Base-by-base conservation (phyloP, 2,329 filamentous ascomycete species). In the Colletotrichum sp. region DNA sequence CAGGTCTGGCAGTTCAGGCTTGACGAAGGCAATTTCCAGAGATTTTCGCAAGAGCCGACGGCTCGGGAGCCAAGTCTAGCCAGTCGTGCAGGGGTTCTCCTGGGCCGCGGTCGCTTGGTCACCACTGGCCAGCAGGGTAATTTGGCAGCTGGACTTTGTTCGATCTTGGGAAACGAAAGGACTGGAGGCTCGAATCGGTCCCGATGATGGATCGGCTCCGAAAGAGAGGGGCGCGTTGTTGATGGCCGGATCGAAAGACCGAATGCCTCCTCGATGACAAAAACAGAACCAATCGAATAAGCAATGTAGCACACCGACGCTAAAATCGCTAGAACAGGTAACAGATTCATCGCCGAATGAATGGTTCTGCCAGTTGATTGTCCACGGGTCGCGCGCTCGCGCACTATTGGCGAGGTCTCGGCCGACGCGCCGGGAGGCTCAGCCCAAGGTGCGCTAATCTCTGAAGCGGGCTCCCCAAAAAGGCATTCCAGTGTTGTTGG, bases 41-140 rank as follows among this genome's bases (percentile, higher is more conserved):
- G 69, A 71, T 71, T 69, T 76, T 73, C 64, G 55, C 70, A 52
- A 69, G 34, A 65, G 70, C 70, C 72, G 69, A 63, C 26, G 52
- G 69, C 69, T 68, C 62, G 69, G 69, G 63, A 69, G 73, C 73
- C 73, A 68, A 75, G 72, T 39, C 26, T 55, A n/a, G 21, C 69
- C 24, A 15, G 39, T 26, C 8, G 21, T 63, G 57, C 73, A 72
- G 64, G 73, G 73, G 69, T 21, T 55, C 62, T 55, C 69, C 68
- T 26, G 15, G 44, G 60, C 60, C 67, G 26, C 67, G 59, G 28
- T 44, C 32, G 62, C 60, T 13, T 26, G 26, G 55, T 26, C 1
- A 44, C 39, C 18, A 44, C 12, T 57, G 59, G 32, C 32, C 67
- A 28, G 21, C 34, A 52, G n/a, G 16, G 49, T 16, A 12, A 66